Percentiles rank a stretch among this genome's conserved stretches.
Conservation (phyloP, 495 filamentous ascomycete species). For the Pyrenopolyporus hunteri region DNA sequence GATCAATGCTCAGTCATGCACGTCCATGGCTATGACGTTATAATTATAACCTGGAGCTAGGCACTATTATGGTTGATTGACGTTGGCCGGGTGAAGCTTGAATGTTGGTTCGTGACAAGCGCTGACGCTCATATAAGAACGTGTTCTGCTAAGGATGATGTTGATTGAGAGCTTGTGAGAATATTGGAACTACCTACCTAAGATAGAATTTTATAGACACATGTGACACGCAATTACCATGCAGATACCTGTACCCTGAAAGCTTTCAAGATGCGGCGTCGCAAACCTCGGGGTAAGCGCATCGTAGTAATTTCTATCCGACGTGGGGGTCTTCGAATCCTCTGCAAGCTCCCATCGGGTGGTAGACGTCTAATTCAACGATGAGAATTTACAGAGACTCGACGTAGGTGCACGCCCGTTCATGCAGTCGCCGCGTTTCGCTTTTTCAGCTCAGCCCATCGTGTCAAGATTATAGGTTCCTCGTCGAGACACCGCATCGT, state of each 20-base stretch:
- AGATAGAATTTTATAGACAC: too few species aligned
- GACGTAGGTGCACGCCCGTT: conserved; percentile 2
- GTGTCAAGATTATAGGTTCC: not conserved
- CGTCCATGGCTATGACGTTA: not conserved
- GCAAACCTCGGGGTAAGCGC: not conserved
- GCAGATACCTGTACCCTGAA: not conserved
- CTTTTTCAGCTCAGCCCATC: not conserved
- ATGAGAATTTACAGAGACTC: not conserved
- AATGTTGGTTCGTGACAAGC: too few species aligned
- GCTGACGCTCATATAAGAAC: too few species aligned
- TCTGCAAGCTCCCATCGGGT: not conserved
- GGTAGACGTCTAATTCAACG: not conserved
- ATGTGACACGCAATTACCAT: too few species aligned
- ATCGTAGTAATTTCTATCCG: not conserved
- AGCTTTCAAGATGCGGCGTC: not conserved
- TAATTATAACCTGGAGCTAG: not conserved
- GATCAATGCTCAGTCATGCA: not conserved
- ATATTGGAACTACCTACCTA: not conserved
- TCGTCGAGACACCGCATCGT: not conserved
- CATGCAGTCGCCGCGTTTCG: conserved; percentile 4
- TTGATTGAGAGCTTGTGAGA: not conserved
- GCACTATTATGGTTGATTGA: too few species aligned
- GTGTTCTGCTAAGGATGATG: not conserved
- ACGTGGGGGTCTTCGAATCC: conserved; percentile 3
- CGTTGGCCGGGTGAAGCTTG: too few species aligned